A percentile compares a stretch with the other conserved stretches of the same genome.
phyloP scores from a whole-genome alignment of 345 rosid genomes.

The Euphorbia tirucalli region DNA sequence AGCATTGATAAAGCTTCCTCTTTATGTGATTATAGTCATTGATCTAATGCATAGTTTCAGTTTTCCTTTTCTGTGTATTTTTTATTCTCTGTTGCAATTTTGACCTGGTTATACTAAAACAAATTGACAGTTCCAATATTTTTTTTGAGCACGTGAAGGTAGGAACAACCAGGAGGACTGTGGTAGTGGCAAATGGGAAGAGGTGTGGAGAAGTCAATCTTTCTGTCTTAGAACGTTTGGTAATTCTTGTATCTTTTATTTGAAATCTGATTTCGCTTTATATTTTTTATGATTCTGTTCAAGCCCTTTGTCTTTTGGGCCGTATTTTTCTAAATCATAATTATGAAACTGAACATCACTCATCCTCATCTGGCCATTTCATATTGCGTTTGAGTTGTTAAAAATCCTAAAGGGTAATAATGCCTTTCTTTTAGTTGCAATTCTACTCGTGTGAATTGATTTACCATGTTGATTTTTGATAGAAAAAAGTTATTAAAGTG shows the following conservation, averaged over 20 bases:
- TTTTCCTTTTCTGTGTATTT: not conserved
- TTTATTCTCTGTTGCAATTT: slow-evolving; percentile 11
- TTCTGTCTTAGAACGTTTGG: slow-evolving; percentile 72
- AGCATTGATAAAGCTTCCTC: not conserved
- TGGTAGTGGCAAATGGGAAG: slow-evolving; percentile 76
- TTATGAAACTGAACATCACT: not conserved
- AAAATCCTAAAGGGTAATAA: not conserved
- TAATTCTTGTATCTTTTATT: slow-evolving; percentile 26
- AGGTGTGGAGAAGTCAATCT: slow-evolving; percentile 79
- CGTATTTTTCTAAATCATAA: not conserved
- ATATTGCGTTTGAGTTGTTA: not conserved
- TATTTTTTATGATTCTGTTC: not conserved
- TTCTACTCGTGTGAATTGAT: not conserved
- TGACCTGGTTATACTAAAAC: slow-evolving; percentile 8
- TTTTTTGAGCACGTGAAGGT: slow-evolving; percentile 51
- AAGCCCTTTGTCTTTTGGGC: not conserved
- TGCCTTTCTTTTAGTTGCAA: not conserved
- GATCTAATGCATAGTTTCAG: not conserved
- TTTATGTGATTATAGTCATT: not conserved
- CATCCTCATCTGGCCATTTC: not conserved
- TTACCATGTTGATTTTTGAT: not conserved
- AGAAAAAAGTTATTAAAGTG: not conserved
- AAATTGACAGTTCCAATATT: slow-evolving; percentile 20
- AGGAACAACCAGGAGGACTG: slow-evolving; percentile 76
- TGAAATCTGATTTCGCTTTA: not conserved